Base-by-base conservation (phyloP, 2,329 filamentous ascomycete species). In the Phaeosphaeria sp. region DNA sequence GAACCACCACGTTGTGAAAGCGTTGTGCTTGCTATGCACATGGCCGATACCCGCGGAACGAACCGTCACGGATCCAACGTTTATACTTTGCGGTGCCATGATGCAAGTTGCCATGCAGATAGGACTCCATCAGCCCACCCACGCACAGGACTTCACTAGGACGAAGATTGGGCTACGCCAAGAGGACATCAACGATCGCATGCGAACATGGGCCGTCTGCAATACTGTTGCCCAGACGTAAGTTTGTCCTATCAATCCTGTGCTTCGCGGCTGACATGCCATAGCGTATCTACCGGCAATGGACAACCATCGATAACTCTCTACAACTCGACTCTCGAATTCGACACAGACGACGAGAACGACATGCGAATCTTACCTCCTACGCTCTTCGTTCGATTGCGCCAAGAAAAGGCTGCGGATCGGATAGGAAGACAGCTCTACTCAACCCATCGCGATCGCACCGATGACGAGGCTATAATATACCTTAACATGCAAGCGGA, bases 31-130 rank as follows among this genome's bases (percentile, higher is more conserved):
- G 55, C 78, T 93, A 43, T 94, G 91, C 75, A 91, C 89, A 5
- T 95, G 91, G 91, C 91, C 91, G 6, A 78, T 94, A 39, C 91
- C 91, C 0, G 92, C 89, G n/a, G 92, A 89, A 76, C 91, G 89
- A 5, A 92, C 90, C 1, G 89, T 89, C 6, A 88, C 89, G 7
- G 91, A 95, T 66, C 90, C 91, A 2, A 94, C 91, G 1, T 92
- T 93, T 72, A 93, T 92, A 73, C 80, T 93, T 18, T 89, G 89
- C 65, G 91, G 91, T 51, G 87, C 92, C 60, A 92, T 94, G 90
- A 93, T 94, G 87, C 92, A 93, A 78, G 87, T 91, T 21, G 91
- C 91, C 8, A 93, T 92, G 64, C 91, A 92, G 64, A 92, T 93
- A 65, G 91, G 91, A 20, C 82, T 95, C 52, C 91, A 95, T 70